These are phyloP conservation scores for Psidium guajava DNA, from an alignment of 345 rosid species.

Conservation along the genomic window DNA sequence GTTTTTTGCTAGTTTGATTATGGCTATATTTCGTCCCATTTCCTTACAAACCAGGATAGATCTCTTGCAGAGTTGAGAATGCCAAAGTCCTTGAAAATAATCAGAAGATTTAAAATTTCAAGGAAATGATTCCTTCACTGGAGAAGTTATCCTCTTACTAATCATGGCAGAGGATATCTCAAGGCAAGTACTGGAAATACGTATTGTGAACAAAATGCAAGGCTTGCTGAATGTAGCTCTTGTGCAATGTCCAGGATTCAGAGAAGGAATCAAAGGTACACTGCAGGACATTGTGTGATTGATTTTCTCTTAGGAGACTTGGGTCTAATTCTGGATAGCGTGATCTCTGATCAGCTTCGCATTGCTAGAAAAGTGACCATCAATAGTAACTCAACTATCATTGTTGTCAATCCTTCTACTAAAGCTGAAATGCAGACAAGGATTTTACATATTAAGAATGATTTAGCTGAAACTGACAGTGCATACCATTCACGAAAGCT, in stretches of 20 bases:
- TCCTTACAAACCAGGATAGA: conserved; percentile 72
- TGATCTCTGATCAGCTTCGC: conserved; percentile 84
- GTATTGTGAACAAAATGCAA: neutral
- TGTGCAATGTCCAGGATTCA: conserved; percentile 34
- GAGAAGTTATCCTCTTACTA: conserved; percentile 74
- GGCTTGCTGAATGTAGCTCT: neutral
- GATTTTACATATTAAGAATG: conserved; percentile 78
- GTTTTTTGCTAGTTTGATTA: conserved; percentile 52
- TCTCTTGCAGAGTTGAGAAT: conserved; percentile 23
- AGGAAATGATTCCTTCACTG: conserved; percentile 53
- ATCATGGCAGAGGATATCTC: conserved; percentile 75
- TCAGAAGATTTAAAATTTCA: conserved; percentile 35
- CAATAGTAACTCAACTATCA: conserved; percentile 58
- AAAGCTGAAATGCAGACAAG: conserved; percentile 82
- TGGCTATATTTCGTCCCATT: conserved; percentile 76
- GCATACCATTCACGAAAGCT: conserved; percentile 49
- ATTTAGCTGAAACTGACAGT: conserved; percentile 65
- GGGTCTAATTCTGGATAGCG: conserved; percentile 34
- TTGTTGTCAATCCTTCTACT: conserved; percentile 66
- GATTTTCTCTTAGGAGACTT: conserved; percentile 65
- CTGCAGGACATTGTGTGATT: conserved; percentile 77
- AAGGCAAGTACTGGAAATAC: conserved; percentile 46
- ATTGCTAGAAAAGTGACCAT: conserved; percentile 54
- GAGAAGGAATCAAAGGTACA: conserved; percentile 63
- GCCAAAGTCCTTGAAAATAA: conserved; percentile 68